These are phyloP conservation scores for Diplocarpon mali DNA, from an alignment of 2,329 filamentous ascomycete species.

Conservation along the genomic window DNA sequence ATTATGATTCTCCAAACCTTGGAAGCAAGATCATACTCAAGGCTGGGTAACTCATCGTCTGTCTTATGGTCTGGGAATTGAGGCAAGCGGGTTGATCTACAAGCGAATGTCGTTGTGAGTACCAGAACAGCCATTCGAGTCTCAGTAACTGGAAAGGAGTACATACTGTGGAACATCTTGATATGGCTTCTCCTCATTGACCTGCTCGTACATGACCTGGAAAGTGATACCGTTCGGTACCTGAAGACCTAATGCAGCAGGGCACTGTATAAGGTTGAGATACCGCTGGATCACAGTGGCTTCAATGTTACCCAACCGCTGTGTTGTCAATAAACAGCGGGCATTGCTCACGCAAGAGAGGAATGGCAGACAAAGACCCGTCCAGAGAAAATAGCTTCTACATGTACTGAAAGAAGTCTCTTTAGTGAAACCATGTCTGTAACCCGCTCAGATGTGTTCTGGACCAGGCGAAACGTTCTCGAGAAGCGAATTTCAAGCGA, in stretches of 20 bases:
- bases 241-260: not conserved
- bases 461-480: not conserved
- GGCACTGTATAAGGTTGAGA: not conserved
- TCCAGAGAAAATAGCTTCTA: not conserved
- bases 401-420: not conserved
- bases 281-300: not conserved
- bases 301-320: not conserved
- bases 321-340: not conserved
- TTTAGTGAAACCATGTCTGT: slow-evolving; percentile 1
- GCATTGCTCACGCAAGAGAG: not conserved
- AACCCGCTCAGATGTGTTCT: not conserved
- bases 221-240: too few species aligned
- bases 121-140: not conserved
- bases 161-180: not conserved
- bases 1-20: slow-evolving; percentile 1
- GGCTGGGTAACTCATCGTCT: not conserved
- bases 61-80: not conserved
- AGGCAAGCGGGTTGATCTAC: not conserved
- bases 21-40: slow-evolving; percentile 2
- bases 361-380: not conserved
- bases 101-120: not conserved
- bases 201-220: not conserved
- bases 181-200: not conserved
- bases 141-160: not conserved
- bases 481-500: not conserved